phyloP scores from a whole-genome alignment of 2,329 filamentous ascomycete species.

The Raffaelea deltoideospora region DNA sequence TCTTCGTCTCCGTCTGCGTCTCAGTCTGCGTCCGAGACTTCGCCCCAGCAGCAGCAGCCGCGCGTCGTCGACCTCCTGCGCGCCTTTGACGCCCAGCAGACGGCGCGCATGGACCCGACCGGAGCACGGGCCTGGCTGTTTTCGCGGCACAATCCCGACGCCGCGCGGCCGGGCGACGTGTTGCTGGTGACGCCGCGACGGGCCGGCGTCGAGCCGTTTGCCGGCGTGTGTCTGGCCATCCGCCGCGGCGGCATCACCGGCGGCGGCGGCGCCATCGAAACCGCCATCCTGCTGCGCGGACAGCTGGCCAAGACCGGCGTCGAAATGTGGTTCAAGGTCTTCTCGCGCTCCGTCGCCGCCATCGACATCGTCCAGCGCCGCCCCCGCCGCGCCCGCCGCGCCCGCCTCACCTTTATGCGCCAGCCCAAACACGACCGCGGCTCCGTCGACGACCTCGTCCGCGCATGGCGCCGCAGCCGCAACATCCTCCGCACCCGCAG shows the following conservation, averaged over 20 bases:
- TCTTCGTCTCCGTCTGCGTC: conserved; percentile 4
- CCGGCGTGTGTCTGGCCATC: conserved; percentile 78
- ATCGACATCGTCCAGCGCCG: conserved; percentile 87
- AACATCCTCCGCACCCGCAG: conserved; percentile 20
- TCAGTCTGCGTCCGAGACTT: background rate
- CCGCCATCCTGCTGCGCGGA: conserved; percentile 71
- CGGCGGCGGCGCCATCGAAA: conserved; percentile 75
- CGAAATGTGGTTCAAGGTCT: conserved; percentile 97
- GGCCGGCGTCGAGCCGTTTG: conserved; percentile 68
- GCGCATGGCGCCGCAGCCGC: conserved; percentile 33
- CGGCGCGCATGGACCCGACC: conserved; percentile 65
- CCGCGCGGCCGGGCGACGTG: conserved; percentile 75
- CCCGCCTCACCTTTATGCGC: conserved; percentile 81
- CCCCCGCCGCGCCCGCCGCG: conserved; percentile 71
- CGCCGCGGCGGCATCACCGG: conserved; percentile 75
- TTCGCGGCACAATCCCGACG: conserved; percentile 59
- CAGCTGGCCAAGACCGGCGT: conserved; percentile 76
- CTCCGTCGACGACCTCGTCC: conserved; percentile 67
- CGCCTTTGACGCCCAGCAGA: conserved; percentile 51
- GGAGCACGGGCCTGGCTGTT: conserved; percentile 74
- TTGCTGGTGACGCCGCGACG: conserved; percentile 77
- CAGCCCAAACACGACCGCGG: conserved; percentile 77
- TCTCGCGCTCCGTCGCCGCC: conserved; percentile 73
- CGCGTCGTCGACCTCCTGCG: conserved; percentile 41
- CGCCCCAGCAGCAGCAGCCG: conserved; percentile 5